Conservation (phyloP, 176 grass and related monocot species). For the Triticum urartu region DNA sequence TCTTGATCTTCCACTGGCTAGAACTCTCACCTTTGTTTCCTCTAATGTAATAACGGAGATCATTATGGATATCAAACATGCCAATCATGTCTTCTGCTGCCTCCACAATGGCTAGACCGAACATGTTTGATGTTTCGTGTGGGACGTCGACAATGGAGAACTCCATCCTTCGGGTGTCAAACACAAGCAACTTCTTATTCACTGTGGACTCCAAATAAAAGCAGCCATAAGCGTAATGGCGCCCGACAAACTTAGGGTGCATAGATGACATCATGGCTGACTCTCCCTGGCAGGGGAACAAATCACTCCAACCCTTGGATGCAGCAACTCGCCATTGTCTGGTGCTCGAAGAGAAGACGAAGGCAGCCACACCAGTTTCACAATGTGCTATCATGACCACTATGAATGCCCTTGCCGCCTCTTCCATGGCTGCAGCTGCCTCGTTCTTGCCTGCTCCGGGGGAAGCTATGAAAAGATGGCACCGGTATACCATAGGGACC, state of each 20-base stretch:
- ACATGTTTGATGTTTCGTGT: background rate
- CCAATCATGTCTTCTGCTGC: conserved; percentile 28
- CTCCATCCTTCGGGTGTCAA: conserved; percentile 21
- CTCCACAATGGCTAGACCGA: conserved; percentile 25
- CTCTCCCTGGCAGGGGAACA: background rate
- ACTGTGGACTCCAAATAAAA: conserved; percentile 19
- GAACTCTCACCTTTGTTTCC: background rate
- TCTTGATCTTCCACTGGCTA: conserved; percentile 20
- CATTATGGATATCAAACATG: background rate
- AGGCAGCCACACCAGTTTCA: background rate
- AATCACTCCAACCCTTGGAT: background rate
- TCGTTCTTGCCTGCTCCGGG: background rate
- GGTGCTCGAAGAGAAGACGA: conserved; percentile 14
- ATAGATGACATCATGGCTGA: background rate
- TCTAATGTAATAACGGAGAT: background rate
- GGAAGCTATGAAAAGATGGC: conserved; percentile 13
- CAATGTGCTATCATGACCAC: conserved; percentile 25
- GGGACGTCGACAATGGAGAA: conserved; percentile 32
- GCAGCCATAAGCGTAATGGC: conserved; percentile 17
- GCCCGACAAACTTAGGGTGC: background rate
- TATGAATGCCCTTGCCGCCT: background rate
- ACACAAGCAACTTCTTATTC: background rate
- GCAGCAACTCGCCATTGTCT: conserved; percentile 13
- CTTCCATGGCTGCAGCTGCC: background rate
- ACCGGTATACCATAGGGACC: background rate